Evolutionary conservation across 1,284 basidiomycete genomes (phyloP).

Genomic region (Boletus sp.): DNA sequence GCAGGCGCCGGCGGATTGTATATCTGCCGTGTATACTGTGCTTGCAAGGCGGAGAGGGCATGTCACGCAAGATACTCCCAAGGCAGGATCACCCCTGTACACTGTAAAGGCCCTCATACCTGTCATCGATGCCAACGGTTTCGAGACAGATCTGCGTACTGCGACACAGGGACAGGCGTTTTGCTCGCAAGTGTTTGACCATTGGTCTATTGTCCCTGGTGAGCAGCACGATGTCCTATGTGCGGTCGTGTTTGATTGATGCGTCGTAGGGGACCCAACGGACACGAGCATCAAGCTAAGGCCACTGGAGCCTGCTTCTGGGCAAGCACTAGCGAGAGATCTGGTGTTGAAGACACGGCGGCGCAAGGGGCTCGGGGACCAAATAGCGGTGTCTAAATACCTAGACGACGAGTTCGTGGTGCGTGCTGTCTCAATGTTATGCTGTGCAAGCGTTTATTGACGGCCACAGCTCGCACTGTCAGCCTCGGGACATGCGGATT

Average conservation of each 20-base stretch:
- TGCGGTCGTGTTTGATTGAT: slow-evolving; percentile 20
- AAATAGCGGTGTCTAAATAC: slow-evolving; percentile 94
- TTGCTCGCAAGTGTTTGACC: slow-evolving; percentile 94
- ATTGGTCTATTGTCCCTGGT: slow-evolving; percentile 99
- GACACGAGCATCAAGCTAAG: slow-evolving; percentile 95
- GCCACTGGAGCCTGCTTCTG: slow-evolving; percentile 96
- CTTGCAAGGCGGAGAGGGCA: slow-evolving; percentile 96
- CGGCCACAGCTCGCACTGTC: slow-evolving; percentile 76
- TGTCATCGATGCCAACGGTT: slow-evolving; percentile 98
- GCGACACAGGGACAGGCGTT: slow-evolving; percentile 99
- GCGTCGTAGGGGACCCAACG: slow-evolving; percentile 81
- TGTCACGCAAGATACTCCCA: slow-evolving; percentile 97
- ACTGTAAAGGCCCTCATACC: slow-evolving; percentile 98
- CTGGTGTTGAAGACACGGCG: slow-evolving; percentile 95
- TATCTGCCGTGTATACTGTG: slow-evolving; percentile 97
- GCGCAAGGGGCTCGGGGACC: slow-evolving; percentile 93
- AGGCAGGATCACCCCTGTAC: slow-evolving; percentile 96
- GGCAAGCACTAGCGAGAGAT: slow-evolving; percentile 90
- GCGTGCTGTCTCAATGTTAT: slow-evolving; percentile 40
- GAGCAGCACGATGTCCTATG: slow-evolving; percentile 29
- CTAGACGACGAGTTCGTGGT: slow-evolving; percentile 93
- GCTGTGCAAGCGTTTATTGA: slow-evolving; percentile 14
- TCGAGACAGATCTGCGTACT: slow-evolving; percentile 97
- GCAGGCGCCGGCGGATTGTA: slow-evolving; percentile 97
- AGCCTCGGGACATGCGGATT: slow-evolving; percentile 88